phyloP scores from a whole-genome alignment of 345 rosid species.

The Eucalyptus urophylla region DNA sequence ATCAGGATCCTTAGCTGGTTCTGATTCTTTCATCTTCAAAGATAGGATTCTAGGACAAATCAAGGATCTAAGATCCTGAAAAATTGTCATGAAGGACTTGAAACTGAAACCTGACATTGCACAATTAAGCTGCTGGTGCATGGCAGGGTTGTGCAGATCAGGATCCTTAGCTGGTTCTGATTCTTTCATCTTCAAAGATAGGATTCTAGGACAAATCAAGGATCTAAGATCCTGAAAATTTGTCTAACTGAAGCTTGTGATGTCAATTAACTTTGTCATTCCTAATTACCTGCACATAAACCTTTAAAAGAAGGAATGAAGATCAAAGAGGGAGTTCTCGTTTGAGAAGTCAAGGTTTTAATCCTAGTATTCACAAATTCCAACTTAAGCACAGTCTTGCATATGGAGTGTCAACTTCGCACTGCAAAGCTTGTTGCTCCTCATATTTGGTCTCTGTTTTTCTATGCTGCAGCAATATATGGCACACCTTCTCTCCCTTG shows the following conservation, averaged over 20 bases:
- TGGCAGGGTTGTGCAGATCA: no score
- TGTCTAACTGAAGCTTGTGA: neutral
- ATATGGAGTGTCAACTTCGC: neutral
- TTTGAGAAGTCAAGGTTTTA: neutral
- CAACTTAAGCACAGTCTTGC: neutral
- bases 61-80: neutral
- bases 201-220: no score
- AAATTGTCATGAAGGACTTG: no score
- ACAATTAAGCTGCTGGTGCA: no score
- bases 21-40: neutral
- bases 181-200: no score
- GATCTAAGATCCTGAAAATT: neutral
- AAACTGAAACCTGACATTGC: no score
- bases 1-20: neutral
- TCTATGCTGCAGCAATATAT: no score
- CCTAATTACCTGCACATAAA: neutral
- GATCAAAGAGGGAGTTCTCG: neutral
- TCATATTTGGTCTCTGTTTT: no score
- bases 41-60: neutral
- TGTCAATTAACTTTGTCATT: neutral
- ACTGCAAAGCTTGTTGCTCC: neutral
- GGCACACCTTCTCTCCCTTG: no score
- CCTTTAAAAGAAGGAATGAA: neutral
- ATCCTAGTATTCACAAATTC: neutral
- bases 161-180: no score